Conservation (phyloP, 1,284 basidiomycete genomes). For the Caloboletus firmus region DNA sequence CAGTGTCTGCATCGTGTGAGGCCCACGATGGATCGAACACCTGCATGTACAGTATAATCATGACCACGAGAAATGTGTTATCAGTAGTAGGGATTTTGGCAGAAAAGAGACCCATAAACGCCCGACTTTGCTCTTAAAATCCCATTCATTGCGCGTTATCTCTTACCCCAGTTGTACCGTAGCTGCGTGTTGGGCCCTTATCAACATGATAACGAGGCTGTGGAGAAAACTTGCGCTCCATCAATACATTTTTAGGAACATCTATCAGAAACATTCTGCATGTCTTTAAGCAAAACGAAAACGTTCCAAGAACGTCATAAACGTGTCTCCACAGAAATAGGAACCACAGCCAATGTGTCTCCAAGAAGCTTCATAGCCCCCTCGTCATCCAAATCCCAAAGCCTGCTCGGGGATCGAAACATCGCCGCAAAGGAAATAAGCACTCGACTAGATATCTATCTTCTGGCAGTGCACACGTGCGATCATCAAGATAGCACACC, state of each 20-base stretch:
- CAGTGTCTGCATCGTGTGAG: no score
- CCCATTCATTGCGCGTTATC: background rate
- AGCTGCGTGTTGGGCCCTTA: background rate
- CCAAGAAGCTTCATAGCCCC: slow-evolving; percentile 5
- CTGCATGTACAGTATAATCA: background rate
- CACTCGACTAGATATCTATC: slow-evolving; percentile 6
- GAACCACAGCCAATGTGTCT: background rate
- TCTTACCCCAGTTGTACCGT: background rate
- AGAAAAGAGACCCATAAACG: background rate
- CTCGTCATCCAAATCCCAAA: background rate
- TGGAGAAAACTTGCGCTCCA: background rate
- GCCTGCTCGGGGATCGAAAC: slow-evolving; percentile 13
- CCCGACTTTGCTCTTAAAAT: background rate
- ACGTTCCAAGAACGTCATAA: background rate
- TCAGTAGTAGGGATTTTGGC: background rate
- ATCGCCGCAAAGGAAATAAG: slow-evolving; percentile 14
- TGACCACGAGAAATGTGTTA: no score
- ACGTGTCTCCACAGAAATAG: slow-evolving; percentile 2
- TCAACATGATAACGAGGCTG: background rate
- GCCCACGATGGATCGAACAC: background rate
- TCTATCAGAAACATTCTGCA: background rate
- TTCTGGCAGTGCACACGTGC: slow-evolving; percentile 22
- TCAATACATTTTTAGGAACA: background rate
- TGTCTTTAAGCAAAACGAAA: background rate
- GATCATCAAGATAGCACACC: slow-evolving; percentile 27